Conservation (phyloP, 2,329 filamentous ascomycete genomes). For the Thielaviopsis cerberus region DNA sequence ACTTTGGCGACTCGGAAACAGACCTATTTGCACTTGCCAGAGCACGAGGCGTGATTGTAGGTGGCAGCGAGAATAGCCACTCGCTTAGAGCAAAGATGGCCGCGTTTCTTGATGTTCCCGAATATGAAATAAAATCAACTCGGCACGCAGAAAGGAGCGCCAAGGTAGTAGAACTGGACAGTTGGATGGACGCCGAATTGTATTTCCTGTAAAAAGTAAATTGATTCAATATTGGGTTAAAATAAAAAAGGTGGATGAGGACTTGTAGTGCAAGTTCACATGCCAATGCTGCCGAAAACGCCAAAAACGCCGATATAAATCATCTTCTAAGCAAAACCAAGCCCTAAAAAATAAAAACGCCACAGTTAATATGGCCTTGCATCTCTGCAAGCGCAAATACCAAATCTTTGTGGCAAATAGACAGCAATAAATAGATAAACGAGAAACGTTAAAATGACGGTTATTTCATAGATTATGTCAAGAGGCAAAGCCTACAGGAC, state of each 20-base stretch:
- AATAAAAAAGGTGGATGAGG: not conserved
- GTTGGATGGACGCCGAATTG: not conserved
- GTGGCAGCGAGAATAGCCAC: slow-evolving; percentile 18
- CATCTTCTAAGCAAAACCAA: not conserved
- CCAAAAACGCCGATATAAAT: not conserved
- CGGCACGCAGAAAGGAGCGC: not conserved
- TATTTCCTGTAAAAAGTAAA: not conserved
- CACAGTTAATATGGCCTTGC: not conserved
- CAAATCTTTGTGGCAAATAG: not conserved
- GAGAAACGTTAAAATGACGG: not conserved
- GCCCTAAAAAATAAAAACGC: not conserved
- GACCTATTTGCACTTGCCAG: slow-evolving; percentile 35
- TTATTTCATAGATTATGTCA: too few relatives aligned
- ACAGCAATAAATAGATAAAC: not conserved
- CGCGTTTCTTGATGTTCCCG: not conserved
- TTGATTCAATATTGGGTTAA: not conserved
- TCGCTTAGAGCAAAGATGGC: slow-evolving; percentile 6
- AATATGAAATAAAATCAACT: not conserved
- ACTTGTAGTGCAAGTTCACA: not conserved
- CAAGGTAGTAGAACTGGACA: not conserved
- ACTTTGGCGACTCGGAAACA: slow-evolving; percentile 39
- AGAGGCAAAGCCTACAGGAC: slow-evolving; percentile 23
- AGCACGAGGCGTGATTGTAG: slow-evolving; percentile 28
- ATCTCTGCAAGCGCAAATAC: not conserved
- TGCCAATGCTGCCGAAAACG: not conserved